These are phyloP conservation scores for Fraxinus sp. DNA, from an alignment of 305 asterid genomes.

Conservation along the genomic window DNA sequence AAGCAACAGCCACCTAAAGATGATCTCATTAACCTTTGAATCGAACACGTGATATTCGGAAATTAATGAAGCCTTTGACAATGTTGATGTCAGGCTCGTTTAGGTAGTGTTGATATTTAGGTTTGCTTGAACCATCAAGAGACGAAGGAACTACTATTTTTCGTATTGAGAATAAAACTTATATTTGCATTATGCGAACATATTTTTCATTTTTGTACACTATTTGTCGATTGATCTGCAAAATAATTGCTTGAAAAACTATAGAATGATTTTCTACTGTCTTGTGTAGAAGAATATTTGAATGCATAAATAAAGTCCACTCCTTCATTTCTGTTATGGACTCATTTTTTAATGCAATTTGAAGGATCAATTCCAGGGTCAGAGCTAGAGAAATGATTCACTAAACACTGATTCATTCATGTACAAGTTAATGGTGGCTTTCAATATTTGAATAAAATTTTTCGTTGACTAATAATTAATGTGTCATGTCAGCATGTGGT, in stretches of 20 bases:
- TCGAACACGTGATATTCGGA: neutral
- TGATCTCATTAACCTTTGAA: conserved; percentile 78
- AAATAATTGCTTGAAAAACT: neutral
- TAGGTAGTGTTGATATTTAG: conserved; percentile 2
- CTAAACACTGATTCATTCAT: neutral
- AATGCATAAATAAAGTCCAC: neutral
- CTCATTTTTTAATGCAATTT: neutral
- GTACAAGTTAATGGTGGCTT: neutral
- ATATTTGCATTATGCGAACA: neutral
- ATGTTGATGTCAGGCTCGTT: conserved; percentile 8
- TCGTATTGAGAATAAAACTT: neutral
- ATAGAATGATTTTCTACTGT: neutral
- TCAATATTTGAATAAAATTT: neutral
- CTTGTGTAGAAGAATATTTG: neutral
- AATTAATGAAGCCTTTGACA: conserved; percentile 1
- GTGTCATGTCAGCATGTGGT: neutral
- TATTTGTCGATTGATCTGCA: conserved; percentile 10
- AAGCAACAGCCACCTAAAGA: conserved; percentile 62
- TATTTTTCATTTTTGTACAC: neutral
- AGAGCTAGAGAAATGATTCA: neutral
- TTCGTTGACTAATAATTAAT: neutral
- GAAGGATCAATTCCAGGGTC: neutral
- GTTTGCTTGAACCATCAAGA: neutral
- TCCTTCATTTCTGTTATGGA: neutral
- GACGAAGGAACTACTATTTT: neutral